Evolutionary conservation across 2,329 filamentous ascomycete species (phyloP), one percentile per base, ranked within the genome.

Genomic region (Aspergillus novofumigatus): DNA sequence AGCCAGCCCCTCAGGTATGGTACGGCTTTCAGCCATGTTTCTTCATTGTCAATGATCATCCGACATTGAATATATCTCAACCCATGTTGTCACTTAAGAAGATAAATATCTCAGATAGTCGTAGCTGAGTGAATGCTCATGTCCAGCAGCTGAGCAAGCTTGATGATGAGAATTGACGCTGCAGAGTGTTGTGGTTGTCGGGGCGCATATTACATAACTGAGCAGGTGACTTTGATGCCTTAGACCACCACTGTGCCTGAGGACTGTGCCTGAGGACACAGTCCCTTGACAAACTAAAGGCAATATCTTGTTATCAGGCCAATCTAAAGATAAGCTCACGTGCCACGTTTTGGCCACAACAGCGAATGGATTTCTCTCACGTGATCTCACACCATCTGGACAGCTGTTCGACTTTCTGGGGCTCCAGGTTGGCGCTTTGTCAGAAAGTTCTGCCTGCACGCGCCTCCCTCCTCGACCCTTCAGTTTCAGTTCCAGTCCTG

Each of bases 341-440:
- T 53, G 51, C 26, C 29, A 32, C 44, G n/a, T 25, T 29, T 50
- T 35, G 21, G 52, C 32, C 21, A 35, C 44, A 23, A 48, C 14
- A 29, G 35, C 4, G 17, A 51, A 9, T 20, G 20, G 42, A 49
- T 21, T 45, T 11, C 14, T 29, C n/a, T 51, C 65, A 67, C 65
- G 63, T 67, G 65, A 62, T 25, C 25, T 1, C 9, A 21, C 51
- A 47, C 56, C 56, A 56, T 66, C 61, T 60, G 65, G 63, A 65
- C 65, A 67, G 62, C 52, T 67, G 65, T 60, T 59, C 60, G 60
- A 62, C 63, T 66, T 64, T 52, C 57, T 59, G 55, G 60, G 59
- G 47, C 52, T 59, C 59, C 57, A 58, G 48, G 45, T 56, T 53
- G 56, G 55, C 55, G 57, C 53, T 35, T 55, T 21, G 35, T 32